Percentiles rank a stretch among this genome's conserved stretches.
Conservation (phyloP, 768 basidiomycete species). For the Sporobolomyces pararoseus region DNA sequence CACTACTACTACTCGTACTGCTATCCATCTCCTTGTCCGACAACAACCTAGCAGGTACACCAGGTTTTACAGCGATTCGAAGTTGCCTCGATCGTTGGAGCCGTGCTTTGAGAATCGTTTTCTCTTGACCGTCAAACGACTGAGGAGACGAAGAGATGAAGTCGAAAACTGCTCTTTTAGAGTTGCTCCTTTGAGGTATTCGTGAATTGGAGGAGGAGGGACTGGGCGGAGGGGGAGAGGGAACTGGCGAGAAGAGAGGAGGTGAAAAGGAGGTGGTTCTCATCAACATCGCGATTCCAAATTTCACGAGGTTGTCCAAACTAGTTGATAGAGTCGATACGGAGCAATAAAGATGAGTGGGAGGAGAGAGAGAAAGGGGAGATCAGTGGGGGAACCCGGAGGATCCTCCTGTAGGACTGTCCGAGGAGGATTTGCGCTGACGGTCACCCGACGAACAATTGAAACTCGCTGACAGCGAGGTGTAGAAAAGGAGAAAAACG, state of each 20-base stretch:
- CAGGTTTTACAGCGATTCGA: background rate
- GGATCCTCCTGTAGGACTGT: too few relatives aligned
- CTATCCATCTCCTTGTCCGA: background rate
- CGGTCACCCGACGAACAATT: too few relatives aligned
- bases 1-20: conserved; percentile 7
- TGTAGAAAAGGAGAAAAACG: too few relatives aligned
- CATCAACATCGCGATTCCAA: too few relatives aligned
- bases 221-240: conserved; percentile 6
- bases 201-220: background rate
- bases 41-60: conserved; percentile 2
- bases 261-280: background rate
- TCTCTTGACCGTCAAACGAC: background rate
- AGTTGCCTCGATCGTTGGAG: conserved; percentile 8
- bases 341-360: too few relatives aligned
- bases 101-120: background rate
- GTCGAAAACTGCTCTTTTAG: conserved; percentile 12
- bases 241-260: background rate
- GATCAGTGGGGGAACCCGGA: too few relatives aligned
- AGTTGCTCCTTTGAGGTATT: too few relatives aligned
- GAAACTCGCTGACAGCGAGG: too few relatives aligned
- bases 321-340: too few relatives aligned
- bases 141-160: conserved; percentile 11
- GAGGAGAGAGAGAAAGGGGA: too few relatives aligned
- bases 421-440: too few relatives aligned
- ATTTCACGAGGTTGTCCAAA: too few relatives aligned